phyloP scores from a whole-genome alignment of 129 eudicot genomes.

The Oenanthe sinensis region DNA sequence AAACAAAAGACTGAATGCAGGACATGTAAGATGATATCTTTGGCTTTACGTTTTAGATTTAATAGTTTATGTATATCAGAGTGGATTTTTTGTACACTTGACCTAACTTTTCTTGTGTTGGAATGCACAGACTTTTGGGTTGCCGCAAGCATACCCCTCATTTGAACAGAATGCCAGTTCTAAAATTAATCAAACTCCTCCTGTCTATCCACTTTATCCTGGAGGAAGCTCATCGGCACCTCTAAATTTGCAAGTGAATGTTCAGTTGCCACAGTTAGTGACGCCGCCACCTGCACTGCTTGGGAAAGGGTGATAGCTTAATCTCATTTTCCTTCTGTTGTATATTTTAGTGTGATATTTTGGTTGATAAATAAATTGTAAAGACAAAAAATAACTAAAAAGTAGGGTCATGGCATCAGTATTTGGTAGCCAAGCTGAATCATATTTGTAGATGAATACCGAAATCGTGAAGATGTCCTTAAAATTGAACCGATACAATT shows the following conservation, averaged over 20 bases:
- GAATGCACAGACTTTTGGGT: slow-evolving; percentile 33
- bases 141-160: slow-evolving; percentile 49
- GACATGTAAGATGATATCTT: slow-evolving; percentile 39
- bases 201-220: slow-evolving; percentile 33
- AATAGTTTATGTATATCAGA: background rate
- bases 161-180: slow-evolving; percentile 34
- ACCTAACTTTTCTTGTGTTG: slow-evolving; percentile 1
- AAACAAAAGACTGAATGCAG: slow-evolving; percentile 75
- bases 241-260: slow-evolving; percentile 41
- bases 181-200: slow-evolving; percentile 27
- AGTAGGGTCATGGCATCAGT: background rate
- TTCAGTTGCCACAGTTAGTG: slow-evolving; percentile 41
- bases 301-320: slow-evolving; percentile 60
- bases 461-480: background rate
- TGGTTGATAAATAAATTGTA: background rate
- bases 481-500: background rate
- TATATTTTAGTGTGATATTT: background rate
- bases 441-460: background rate
- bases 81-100: background rate
- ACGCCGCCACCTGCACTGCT: slow-evolving; percentile 49
- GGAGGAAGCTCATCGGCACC: slow-evolving; percentile 30
- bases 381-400: background rate
- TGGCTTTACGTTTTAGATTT: background rate
- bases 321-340: background rate
- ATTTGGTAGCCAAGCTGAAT: background rate